Conservation (phyloP, 352 stramenopile genomes). For the Peronospora tabacina region DNA sequence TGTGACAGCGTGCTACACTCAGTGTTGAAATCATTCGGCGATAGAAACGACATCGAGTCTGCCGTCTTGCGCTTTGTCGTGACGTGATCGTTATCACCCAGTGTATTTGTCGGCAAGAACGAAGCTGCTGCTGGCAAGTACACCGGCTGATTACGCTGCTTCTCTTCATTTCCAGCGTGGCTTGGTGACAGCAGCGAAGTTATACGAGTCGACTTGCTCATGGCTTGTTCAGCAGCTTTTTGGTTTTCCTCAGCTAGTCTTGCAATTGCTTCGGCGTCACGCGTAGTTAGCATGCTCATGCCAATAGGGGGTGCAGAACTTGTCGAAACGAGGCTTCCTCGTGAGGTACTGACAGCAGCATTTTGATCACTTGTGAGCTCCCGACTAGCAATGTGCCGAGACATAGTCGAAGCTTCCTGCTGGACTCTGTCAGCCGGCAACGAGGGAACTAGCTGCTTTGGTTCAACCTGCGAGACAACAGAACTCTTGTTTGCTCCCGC, state of each 20-base stretch:
- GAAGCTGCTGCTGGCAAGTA: constrained; percentile 4
- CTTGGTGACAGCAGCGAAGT: constrained; percentile 8
- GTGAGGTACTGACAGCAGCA: constrained; percentile 1
- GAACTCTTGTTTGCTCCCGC: constrained; percentile 1
- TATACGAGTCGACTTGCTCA: neutral
- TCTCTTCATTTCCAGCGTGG: neutral
- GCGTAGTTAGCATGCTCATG: neutral
- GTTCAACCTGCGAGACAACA: constrained; percentile 1
- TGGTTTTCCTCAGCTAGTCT: constrained; percentile 14
- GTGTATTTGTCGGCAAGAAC: constrained; percentile 16
- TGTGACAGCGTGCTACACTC: constrained; percentile 18
- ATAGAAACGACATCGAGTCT: constrained; percentile 40
- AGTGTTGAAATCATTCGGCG: constrained; percentile 32
- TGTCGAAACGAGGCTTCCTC: constrained; percentile 1
- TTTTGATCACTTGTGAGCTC: constrained; percentile 2
- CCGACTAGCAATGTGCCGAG: constrained; percentile 3
- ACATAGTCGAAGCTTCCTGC: neutral
- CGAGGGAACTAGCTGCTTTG: neutral
- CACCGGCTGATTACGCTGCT: neutral
- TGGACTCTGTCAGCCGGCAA: neutral
- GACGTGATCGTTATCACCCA: constrained; percentile 2
- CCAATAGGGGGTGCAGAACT: neutral
- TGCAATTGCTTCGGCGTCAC: constrained; percentile 22
- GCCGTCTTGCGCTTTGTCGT: neutral
- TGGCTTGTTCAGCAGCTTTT: neutral